Percentiles rank a stretch among this genome's conserved stretches.
These are phyloP conservation scores for Phalaenopsis hybrid DNA, from an alignment of 116 monocot species.

Conservation along the genomic window DNA sequence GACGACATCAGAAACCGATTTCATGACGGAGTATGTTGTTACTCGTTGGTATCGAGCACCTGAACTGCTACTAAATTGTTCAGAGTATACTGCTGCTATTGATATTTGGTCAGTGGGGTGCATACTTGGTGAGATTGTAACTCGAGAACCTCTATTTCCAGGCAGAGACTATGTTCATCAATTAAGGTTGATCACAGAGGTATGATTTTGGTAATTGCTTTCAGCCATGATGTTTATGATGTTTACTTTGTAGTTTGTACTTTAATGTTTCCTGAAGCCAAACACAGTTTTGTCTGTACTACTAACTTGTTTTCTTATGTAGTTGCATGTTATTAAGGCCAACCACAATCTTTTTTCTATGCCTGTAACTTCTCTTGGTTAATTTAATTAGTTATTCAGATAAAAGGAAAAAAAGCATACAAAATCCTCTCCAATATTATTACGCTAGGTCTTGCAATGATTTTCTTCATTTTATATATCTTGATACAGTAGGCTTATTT, in stretches of 20 bases:
- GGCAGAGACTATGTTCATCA: conserved; percentile 63
- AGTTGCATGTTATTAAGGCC: background rate
- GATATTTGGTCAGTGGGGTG: conserved; percentile 66
- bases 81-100: conserved; percentile 51
- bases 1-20: conserved; percentile 52
- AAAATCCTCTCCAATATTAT: background rate
- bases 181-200: conserved; percentile 56
- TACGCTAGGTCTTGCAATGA: background rate
- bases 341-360: background rate
- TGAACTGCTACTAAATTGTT: conserved; percentile 51
- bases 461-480: background rate
- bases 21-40: conserved; percentile 62
- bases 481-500: background rate
- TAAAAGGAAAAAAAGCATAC: background rate
- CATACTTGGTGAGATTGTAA: conserved; percentile 53
- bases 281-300: background rate
- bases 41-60: conserved; percentile 63
- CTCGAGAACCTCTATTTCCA: conserved; percentile 45
- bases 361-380: background rate
- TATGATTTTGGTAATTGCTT: conserved; percentile 12
- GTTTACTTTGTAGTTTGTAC: background rate
- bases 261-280: background rate
- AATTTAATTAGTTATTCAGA: background rate
- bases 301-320: background rate
- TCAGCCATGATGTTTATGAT: background rate